Conservation (phyloP, 1,139 yeast species). For the Fermentozyma sake region DNA sequence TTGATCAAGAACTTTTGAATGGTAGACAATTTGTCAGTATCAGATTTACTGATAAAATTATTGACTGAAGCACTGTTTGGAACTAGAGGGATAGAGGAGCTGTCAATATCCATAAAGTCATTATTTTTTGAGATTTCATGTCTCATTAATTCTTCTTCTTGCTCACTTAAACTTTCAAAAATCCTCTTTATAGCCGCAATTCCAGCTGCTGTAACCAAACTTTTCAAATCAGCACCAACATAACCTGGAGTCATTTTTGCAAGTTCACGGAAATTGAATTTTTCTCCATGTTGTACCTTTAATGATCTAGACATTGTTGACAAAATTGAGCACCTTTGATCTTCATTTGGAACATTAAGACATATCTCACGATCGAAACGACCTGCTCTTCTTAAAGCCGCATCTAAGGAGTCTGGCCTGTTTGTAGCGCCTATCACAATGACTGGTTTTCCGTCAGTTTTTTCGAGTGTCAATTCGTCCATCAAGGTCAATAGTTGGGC, state of each 20-base stretch:
- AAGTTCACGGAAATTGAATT: slow-evolving; percentile 61
- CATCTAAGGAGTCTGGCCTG: slow-evolving; percentile 45
- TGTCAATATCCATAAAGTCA: slow-evolving; percentile 45
- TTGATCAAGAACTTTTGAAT: slow-evolving; percentile 67
- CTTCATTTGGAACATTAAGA: slow-evolving; percentile 87
- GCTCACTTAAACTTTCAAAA: slow-evolving; percentile 48
- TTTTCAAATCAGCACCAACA: slow-evolving; percentile 96
- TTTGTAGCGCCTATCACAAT: slow-evolving; percentile 48
- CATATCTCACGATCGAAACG: slow-evolving; percentile 50
- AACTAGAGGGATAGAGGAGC: slow-evolving; percentile 4
- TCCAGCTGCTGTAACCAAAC: slow-evolving; percentile 93
- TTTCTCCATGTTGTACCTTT: slow-evolving; percentile 55
- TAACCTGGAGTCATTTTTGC: slow-evolving; percentile 97
- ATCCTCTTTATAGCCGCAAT: slow-evolving; percentile 91
- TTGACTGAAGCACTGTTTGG: slow-evolving; percentile 9
- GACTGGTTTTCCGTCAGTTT: slow-evolving; percentile 89
- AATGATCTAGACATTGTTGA: slow-evolving; percentile 66
- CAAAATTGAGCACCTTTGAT: slow-evolving; percentile 72
- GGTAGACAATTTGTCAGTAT: slow-evolving; percentile 49
- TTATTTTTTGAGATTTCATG: slow-evolving; percentile 8
- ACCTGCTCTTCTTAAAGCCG: slow-evolving; percentile 48
- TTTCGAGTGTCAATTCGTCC: slow-evolving; percentile 85
- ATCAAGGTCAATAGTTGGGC: slow-evolving; percentile 91
- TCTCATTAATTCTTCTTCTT: slow-evolving; percentile 20
- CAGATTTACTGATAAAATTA: slow-evolving; percentile 28